These are phyloP conservation scores for Eucommia ulmoides DNA, from an alignment of 257 asterid species.

Conservation along the genomic window DNA sequence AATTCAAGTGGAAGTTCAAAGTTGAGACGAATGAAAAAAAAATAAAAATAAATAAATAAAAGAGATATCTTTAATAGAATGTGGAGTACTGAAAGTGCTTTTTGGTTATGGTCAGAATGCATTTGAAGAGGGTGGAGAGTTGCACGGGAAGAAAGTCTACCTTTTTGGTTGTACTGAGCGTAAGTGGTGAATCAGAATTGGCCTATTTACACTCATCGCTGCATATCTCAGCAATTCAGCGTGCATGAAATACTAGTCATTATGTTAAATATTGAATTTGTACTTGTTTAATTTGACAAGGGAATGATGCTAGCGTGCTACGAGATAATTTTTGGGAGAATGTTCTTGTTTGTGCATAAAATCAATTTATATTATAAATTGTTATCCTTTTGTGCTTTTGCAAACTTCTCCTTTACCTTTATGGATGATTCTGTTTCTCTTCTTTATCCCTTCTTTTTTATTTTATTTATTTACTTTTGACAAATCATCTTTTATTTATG, in stretches of 20 bases:
- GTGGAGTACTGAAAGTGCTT: slow-evolving; percentile 4
- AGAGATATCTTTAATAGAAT: background rate
- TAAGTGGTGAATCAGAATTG: slow-evolving; percentile 29
- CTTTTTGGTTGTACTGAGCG: slow-evolving; percentile 92
- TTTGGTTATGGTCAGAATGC: slow-evolving; percentile 47
- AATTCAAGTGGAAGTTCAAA: background rate
- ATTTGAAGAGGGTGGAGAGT: slow-evolving; percentile 83
- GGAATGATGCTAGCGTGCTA: background rate
- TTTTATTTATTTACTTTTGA: slow-evolving; percentile 1
- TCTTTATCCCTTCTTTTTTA: background rate
- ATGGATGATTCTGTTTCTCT: background rate
- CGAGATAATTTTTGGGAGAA: background rate
- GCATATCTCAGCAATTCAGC: background rate
- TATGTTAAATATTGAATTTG: background rate
- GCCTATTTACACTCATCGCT: background rate
- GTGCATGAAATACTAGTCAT: background rate
- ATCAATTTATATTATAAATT: background rate
- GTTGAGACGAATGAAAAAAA: background rate
- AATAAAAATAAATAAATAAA: too few relatives aligned
- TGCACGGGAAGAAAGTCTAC: slow-evolving; percentile 55
- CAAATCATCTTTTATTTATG: slow-evolving; percentile 14
- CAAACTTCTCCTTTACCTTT: background rate
- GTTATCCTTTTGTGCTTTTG: background rate
- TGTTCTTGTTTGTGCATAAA: background rate
- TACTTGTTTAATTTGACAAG: background rate